Evolutionary conservation across 2,329 filamentous ascomycete species (phyloP), one percentile per base, ranked within the genome.

Genomic region (Penicillium frequentans): DNA sequence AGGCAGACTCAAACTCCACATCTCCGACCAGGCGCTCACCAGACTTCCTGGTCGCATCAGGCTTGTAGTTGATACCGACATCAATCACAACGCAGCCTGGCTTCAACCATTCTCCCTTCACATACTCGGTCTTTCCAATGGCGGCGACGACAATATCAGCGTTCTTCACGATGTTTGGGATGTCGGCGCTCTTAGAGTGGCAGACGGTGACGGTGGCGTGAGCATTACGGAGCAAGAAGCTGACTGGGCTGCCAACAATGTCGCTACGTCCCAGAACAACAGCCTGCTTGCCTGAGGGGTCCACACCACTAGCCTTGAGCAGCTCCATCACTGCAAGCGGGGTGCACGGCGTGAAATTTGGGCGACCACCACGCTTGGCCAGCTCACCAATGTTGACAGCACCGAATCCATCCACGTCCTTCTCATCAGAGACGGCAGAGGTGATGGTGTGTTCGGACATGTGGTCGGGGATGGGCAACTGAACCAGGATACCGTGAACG

Each of bases 371-470:
- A 68, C 92, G 88, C 84, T 99, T 99, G 68, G 95, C 93, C 67
- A 99, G 84, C 80, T 98, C 93, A 64, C 95, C 95, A 72, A 99
- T 97, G 79, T 97, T 99, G 70, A 84, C 84, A 55, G 91, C 89
- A 55, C 95, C 93, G 71, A 99, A 99, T 52, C 95, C 95, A 77
- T 99, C 95, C 51, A 99, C 95, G 81, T 99, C 95, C 79, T 99
- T 99, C 77, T 95, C 90, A 68, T 93, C 90, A 44, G 90, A 84
- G 19, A 99, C 95, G 21, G 91, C 89, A 49, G 92, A 96, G 31
- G 95, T 99, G 70, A 99, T 82, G 43, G 84, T 81, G 73, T 96
- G 91, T 80, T 99, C 95, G 57, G 92, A 91, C 69, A 99, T 88
- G 74, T 96, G 90, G 68, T 86, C 86, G 19, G 95, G 95, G 21